These are phyloP conservation scores for Xylogone sp. DNA, from an alignment of 2,329 filamentous ascomycete species.

Conservation along the genomic window DNA sequence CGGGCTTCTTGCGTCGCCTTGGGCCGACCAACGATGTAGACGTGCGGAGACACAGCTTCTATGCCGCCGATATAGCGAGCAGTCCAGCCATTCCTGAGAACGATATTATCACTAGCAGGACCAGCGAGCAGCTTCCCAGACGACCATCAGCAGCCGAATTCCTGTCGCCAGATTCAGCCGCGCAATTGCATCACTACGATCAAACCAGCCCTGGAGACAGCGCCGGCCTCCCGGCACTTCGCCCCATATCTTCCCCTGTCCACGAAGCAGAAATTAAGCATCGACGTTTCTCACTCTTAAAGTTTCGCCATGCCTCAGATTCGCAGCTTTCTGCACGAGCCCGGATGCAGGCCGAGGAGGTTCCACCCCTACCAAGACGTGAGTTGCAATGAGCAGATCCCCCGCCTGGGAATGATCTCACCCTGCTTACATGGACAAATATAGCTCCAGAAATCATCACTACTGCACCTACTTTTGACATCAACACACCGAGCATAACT, in stretches of 20 bases:
- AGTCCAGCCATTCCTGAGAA: conserved; percentile 11
- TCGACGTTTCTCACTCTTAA: conserved; percentile 66
- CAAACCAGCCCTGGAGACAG: background rate
- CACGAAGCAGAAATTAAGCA: conserved; percentile 54
- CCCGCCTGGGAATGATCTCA: conserved; percentile 1
- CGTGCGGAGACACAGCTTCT: conserved; percentile 27
- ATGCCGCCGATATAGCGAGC: conserved; percentile 14
- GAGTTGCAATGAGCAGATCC: conserved; percentile 33
- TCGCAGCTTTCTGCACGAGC: conserved; percentile 77
- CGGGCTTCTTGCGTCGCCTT: conserved; percentile 24
- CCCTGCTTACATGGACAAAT: conserved; percentile 9
- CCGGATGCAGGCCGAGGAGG: conserved; percentile 59
- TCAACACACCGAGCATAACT: conserved; percentile 41
- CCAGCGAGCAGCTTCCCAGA: conserved; percentile 29
- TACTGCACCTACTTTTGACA: conserved; percentile 76
- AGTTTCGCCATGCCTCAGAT: conserved; percentile 90
- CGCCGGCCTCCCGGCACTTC: background rate
- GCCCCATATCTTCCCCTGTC: conserved; percentile 37
- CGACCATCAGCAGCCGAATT: conserved; percentile 24
- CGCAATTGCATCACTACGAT: background rate
- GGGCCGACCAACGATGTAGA: conserved; percentile 23
- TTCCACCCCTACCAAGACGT: conserved; percentile 56
- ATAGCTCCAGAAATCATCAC: conserved; percentile 77
- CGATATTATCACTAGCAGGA: conserved; percentile 16
- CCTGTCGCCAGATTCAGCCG: conserved; percentile 14